Evolutionary conservation across 2,329 filamentous ascomycete genomes (phyloP).

Genomic region (Aphanoascus verrucosus): DNA sequence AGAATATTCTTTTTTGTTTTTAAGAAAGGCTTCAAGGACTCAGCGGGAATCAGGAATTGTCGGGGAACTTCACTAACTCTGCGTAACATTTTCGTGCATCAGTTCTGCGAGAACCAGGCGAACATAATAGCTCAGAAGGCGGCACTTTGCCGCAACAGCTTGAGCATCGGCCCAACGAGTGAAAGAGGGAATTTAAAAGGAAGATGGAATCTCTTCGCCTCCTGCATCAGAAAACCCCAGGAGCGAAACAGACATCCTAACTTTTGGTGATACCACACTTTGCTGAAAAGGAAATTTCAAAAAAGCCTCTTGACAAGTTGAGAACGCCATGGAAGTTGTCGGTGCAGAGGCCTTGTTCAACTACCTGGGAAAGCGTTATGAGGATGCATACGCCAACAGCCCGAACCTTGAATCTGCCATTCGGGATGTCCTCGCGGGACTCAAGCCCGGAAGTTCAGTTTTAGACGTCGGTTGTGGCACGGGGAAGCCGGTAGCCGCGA

Average conservation of each 20-base stretch:
- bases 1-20: no score
- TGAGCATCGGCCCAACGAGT: background rate
- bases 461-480: constrained; percentile 20
- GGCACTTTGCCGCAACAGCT: background rate
- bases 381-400: constrained; percentile 14
- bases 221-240: no score
- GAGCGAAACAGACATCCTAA: no score
- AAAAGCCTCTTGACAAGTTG: background rate
- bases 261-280: background rate
- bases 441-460: constrained; percentile 9
- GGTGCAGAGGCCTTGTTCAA: constrained; percentile 13
- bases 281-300: background rate
- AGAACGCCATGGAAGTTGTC: background rate
- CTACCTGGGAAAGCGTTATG: constrained; percentile 15
- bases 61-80: background rate
- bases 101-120: background rate
- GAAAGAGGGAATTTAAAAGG: background rate
- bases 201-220: no score
- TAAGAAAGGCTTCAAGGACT: no score
- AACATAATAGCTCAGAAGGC: background rate
- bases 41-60: background rate
- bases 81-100: background rate
- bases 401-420: constrained; percentile 10
- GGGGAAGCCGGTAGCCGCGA: constrained; percentile 15
- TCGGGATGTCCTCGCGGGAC: background rate